Base-by-base conservation (phyloP, 164 flowering plant species). In the Macadamia integrifolia region DNA sequence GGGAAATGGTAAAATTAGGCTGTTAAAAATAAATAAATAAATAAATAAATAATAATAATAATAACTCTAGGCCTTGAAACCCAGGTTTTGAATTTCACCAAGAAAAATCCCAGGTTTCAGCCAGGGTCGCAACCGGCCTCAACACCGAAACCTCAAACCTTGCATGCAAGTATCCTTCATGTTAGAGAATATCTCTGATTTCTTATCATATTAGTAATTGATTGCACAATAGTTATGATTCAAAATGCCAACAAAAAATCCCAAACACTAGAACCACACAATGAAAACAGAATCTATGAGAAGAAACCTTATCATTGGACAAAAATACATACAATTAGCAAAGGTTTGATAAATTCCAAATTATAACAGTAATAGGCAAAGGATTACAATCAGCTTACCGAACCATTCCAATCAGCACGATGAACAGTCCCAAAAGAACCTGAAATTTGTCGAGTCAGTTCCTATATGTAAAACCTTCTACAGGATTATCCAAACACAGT, bases 381-480 rank as follows among this genome's bases (percentile, higher is more conserved):
- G 29, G 57, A 46, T 5, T 18, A 52, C 35, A 64, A 35, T 35
- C 40, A 63, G 58, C 93, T 85, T 84, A 94, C 99, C 76, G 96
- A 90, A 64, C 97, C 98, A 89, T 90, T 80, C 98, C 98, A 94
- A 66, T 94, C 99, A 69, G 98, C 99, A 76, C 87, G 97, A 79
- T 94, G 99, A 32, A 94, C 99, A 66, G 94, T 90, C 65, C 99
- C 99, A 88, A 94, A 94, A 68, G 99, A 94, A 86, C 98, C 98
- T 93, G 90, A 64, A 61, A 68, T 29, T 40, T n/a, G 64, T 29
- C 58, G 15, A 55, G 42, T 60, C 69, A 71, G 53, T 65, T 31
- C 48, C 58, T 29, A 28, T 29, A 61, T 62, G 12, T 55, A 49
- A 9, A 57, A 3, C 0, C 29, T 31, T 23, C 57, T 63, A 10